These are phyloP conservation scores for Corrigiola litoralis DNA, from an alignment of 179 eudicot species.

Conservation along the genomic window DNA sequence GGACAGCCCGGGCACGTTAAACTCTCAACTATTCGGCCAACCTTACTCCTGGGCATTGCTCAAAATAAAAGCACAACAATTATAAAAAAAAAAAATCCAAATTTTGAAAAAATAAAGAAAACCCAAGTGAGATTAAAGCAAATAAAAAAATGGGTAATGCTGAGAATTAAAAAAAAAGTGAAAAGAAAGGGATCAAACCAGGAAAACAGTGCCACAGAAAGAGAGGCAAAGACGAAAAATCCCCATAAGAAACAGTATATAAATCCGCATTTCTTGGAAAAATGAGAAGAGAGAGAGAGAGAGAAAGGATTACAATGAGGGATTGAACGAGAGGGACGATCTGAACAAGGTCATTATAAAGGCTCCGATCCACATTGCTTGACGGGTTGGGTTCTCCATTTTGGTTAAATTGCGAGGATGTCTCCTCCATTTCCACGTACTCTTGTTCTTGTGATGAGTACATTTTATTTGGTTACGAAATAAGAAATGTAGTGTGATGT, in stretches of 20 bases:
- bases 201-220: conserved; percentile 24
- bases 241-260: conserved; percentile 10
- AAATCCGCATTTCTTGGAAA: conserved; percentile 24
- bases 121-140: background rate
- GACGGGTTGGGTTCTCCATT: conserved; percentile 16
- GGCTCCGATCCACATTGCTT: conserved; percentile 52
- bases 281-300: conserved; percentile 12
- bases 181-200: conserved; percentile 6
- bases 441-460: background rate
- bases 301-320: conserved; percentile 46
- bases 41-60: too few species aligned
- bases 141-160: background rate
- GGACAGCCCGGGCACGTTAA: too few species aligned
- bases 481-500: background rate
- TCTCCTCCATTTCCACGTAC: conserved; percentile 11
- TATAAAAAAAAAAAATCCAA: background rate
- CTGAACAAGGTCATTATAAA: conserved; percentile 64
- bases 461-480: too few species aligned
- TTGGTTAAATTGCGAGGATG: background rate
- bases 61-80: background rate
- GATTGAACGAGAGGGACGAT: conserved; percentile 84
- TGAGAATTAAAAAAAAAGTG: background rate
- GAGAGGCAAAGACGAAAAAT: conserved; percentile 20
- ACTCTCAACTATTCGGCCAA: too few species aligned
- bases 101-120: background rate